Base-by-base conservation (phyloP, 495 filamentous ascomycete genomes). In the Cladorrhinum samala region DNA sequence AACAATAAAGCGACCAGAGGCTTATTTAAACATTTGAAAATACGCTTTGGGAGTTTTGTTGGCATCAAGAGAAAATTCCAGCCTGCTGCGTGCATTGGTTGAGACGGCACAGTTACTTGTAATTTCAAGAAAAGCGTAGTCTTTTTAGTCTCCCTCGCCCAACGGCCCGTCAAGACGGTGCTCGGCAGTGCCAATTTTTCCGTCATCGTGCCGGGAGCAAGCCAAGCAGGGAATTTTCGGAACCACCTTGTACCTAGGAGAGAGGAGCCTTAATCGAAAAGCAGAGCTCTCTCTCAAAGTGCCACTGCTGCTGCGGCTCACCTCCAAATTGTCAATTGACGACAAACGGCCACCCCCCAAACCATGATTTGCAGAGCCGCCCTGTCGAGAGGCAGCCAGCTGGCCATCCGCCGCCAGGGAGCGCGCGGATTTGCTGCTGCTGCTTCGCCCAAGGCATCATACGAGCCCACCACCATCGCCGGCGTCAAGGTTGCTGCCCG, bases 401-500 rank as follows among this genome's bases (percentile, higher is more conserved):
- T 85, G 73, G 84, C 86, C 69, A 76, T 88, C 64, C 81, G 84
- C 62, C 71, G 74, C 71, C 81, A 82, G 76, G 77, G 78, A 72
- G 78, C 75, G 70, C 65, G 83, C 67, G 82, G 81, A 53, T 84
- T 94, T 68, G 91, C 91, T 64, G 86, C 88, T 62, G 83, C 88
- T 61, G 83, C 83, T 56, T 88, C 89, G 82, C 56, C 65, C 63
- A 59, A 78, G 58, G 88, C 91, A 72, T 84, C 86, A 68, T 99
- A 94, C 79, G 84, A 94, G 65, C 85, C 85, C 60, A 81, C 88
- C 64, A 88, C 92, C 71, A 80, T 87, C 67, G 77, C 80, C 58
- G 91, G 93, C 61, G 77, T 97, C 70, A 97, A 95, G 80, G 77
- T 94, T 53, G 91, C 91, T 61, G 86, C 86, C 73, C 79, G 91